Conservation (phyloP, 179 eudicot species). For the Corrigiola litoralis region DNA sequence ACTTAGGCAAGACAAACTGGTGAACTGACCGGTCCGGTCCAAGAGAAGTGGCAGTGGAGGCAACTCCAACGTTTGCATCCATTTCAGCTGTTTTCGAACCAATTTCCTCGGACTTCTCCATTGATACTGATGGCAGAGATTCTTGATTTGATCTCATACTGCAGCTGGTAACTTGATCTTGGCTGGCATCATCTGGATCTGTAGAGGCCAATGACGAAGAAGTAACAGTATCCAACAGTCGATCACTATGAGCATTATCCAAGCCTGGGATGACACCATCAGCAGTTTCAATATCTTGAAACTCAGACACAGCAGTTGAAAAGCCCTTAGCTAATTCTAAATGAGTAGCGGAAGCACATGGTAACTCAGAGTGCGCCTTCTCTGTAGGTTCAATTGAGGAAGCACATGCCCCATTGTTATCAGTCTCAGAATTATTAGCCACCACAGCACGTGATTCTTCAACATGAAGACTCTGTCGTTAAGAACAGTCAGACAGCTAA, state of each 20-base stretch:
- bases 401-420: slow-evolving; percentile 27
- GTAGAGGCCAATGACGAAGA: slow-evolving; percentile 38
- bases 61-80: slow-evolving; percentile 50
- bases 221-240: slow-evolving; percentile 32
- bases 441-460: slow-evolving; percentile 33
- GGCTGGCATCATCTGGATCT: slow-evolving; percentile 49
- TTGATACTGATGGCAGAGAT: slow-evolving; percentile 60
- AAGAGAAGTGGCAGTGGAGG: slow-evolving; percentile 68
- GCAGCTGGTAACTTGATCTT: slow-evolving; percentile 44
- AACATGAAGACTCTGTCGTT: slow-evolving; percentile 35
- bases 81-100: slow-evolving; percentile 59
- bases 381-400: slow-evolving; percentile 29
- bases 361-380: slow-evolving; percentile 24
- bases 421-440: slow-evolving; percentile 29
- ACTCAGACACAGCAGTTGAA: slow-evolving; percentile 37
- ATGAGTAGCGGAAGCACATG: slow-evolving; percentile 31
- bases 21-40: slow-evolving; percentile 39
- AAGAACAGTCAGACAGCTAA: slow-evolving; percentile 16
- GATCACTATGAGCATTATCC: slow-evolving; percentile 44
- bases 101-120: slow-evolving; percentile 88
- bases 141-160: slow-evolving; percentile 38
- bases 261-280: slow-evolving; percentile 83
- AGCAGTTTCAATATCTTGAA: slow-evolving; percentile 43
- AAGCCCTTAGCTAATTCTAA: slow-evolving; percentile 25
- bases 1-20: slow-evolving; percentile 71